Evolutionary conservation across 345 rosid genomes (phyloP).

Genomic region (Odontarrhena argentea): DNA sequence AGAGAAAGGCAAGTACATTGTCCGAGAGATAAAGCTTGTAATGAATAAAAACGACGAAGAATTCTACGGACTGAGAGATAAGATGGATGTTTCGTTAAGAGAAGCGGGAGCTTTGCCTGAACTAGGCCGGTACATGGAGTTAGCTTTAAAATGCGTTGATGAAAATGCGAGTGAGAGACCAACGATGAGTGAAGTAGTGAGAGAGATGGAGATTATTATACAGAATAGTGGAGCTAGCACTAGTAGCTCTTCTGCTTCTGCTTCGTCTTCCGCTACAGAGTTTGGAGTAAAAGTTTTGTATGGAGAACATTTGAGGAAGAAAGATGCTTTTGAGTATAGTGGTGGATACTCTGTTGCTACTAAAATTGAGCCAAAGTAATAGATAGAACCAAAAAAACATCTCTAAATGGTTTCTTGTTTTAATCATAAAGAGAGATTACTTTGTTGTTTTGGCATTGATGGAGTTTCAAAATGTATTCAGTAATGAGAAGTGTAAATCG

Average conservation of each 20-base stretch:
- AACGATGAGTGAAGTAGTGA: constrained; percentile 82
- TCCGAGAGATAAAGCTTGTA: constrained; percentile 63
- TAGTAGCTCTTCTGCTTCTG: constrained; percentile 71
- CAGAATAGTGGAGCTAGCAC: constrained; percentile 70
- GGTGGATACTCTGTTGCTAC: constrained; percentile 65
- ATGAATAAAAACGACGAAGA: constrained; percentile 63
- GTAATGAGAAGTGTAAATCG: no score
- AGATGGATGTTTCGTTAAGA: constrained; percentile 64
- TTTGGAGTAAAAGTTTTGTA: constrained; percentile 64
- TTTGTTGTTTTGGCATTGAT: no score
- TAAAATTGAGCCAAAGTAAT: constrained; percentile 70
- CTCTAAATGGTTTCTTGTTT: background rate
- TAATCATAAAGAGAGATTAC: no score
- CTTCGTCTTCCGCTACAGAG: constrained; percentile 82
- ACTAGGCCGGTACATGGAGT: constrained; percentile 61
- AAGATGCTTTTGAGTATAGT: constrained; percentile 63
- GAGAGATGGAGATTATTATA: constrained; percentile 68
- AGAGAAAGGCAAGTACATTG: constrained; percentile 86
- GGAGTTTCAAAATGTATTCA: no score
- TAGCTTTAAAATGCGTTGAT: constrained; percentile 84
- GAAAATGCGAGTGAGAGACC: constrained; percentile 87
- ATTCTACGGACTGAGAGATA: constrained; percentile 64
- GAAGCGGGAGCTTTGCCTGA: constrained; percentile 52
- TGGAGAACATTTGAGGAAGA: constrained; percentile 46
- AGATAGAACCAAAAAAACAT: background rate